phyloP scores from a whole-genome alignment of 345 rosid genomes.

The Populus alba region DNA sequence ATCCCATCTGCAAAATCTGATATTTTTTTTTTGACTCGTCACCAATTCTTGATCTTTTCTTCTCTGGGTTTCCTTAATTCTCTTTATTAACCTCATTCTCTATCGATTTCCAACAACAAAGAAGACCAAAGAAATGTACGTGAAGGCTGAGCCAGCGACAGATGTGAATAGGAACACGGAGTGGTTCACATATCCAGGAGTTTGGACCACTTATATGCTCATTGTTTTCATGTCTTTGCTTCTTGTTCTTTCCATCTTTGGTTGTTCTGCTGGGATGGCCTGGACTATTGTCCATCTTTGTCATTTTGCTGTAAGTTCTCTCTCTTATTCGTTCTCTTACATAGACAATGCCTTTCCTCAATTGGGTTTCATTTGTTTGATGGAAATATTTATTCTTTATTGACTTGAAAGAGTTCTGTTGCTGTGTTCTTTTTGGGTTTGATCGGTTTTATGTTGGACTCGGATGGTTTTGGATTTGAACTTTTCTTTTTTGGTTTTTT shows the following conservation, averaged over 20 bases:
- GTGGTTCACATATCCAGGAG: slow-evolving; percentile 87
- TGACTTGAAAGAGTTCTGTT: neutral
- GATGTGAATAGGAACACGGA: slow-evolving; percentile 85
- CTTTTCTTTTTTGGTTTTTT: neutral
- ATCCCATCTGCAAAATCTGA: neutral
- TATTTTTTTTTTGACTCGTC: slow-evolving; percentile 5
- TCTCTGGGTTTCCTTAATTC: neutral
- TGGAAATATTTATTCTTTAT: neutral
- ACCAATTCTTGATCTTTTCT: neutral
- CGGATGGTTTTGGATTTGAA: neutral
- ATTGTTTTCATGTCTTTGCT: slow-evolving; percentile 74
- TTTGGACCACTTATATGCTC: slow-evolving; percentile 71
- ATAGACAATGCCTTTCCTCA: neutral
- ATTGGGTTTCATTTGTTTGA: neutral
- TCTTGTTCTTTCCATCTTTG: slow-evolving; percentile 54
- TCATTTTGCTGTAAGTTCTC: slow-evolving; percentile 53
- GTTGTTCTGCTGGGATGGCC: slow-evolving; percentile 75
- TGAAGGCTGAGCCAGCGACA: slow-evolving; percentile 60
- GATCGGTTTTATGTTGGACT: slow-evolving; percentile 2
- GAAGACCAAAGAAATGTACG: slow-evolving; percentile 41
- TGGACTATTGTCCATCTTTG: slow-evolving; percentile 77
- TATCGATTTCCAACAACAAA: neutral
- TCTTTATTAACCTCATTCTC: neutral
- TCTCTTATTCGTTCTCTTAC: neutral
- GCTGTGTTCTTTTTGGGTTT: neutral